Evolutionary conservation across 257 asterid species (phyloP), one percentile per base, ranked within the genome.

Genomic region (Capsicum chinense): DNA sequence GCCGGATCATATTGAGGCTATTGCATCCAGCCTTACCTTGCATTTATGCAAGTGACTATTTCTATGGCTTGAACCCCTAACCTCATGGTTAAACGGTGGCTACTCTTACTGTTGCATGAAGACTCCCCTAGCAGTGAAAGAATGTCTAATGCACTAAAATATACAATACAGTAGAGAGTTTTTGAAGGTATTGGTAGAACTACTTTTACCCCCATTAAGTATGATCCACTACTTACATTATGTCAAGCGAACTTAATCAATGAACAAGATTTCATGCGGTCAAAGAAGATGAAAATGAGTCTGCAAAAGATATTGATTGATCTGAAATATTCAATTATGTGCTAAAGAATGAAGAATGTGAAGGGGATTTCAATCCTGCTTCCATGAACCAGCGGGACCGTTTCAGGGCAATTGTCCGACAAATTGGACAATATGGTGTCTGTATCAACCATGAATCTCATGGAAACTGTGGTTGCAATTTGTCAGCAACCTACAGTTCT

Each of bases 391-490:
- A 58, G 68, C 79, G 9, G 56, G 79, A 9, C 5, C 42, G 37
- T 44, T 17, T 70, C 79, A 44, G 13, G 16, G 57, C 79, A 42
- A 5, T 39, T 6, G 35, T 70, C 16, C 16, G 79, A 42, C 79
- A 70, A 17, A 70, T 70, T 3, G 79, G 57, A 70, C 57, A 5
- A 10, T 2, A 44, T 9, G 79, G 79, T 70, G 57, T 9, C 79
- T 42, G 33, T 70, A 17, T 9, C 6, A 70, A 42, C 79, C 79
- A 70, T 70, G 56, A 17, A 70, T 70, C 79, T 2, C 69, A 19
- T 62, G 69, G 69, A 62, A 62, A 62, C 39, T 62, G 69, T 62
- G 69, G 69, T 9, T 62, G 39, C 69, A 62, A 21, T 62, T 62
- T 21, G 69, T 62, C 7, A 62, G 39, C 69, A 62, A 62, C 39